Evolutionary conservation across 331 rosid genomes (phyloP), one percentile per base, ranked within the genome.

Genomic region (Quercus phellos): DNA sequence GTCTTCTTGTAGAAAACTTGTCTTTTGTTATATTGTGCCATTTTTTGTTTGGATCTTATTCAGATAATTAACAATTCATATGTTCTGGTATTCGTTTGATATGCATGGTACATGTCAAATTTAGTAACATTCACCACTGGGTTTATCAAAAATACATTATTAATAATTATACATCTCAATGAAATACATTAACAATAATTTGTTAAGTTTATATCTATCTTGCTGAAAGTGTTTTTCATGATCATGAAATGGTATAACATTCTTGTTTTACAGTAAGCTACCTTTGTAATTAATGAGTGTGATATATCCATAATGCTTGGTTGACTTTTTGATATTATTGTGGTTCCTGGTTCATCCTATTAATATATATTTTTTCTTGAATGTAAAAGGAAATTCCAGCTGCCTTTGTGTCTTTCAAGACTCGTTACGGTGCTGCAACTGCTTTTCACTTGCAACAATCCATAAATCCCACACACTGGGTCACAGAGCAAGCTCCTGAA

Each of bases 331-430:
- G 51, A 50, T 69, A 67, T 22, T 64, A 8, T 50, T 71, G 29
- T 68, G 60, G 27, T 79, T 50, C 66, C 29, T 51, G 26, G 68
- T 81, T 56, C 81, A 77, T 77, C 59, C 68, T 73, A 53, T 58
- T 87, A 69, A 88, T 68, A 35, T 68, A 5, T 18, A 21, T 55
- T 78, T 14, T 68, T 76, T 84, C 35, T 87, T 74, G 22, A 64
- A 80, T 82, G 55, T 79, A 76, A 74, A 81, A 90, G 96, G 97
- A 93, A 84, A 79, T 92, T 84, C 93, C 83, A 73, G 94, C 97
- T 74, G 99, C 98, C 18, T 93, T 95, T 88, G 99, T 95, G 76
- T 87, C 89, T 77, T 95, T 95, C 88, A 91, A 86, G 77, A 79
- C 97, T 74, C 96, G 96, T 42, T 83, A 79, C 71, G 90, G 84